Percentiles rank a stretch among this genome's conserved stretches.
phyloP scores from a whole-genome alignment of 169 alveolate species.

The Eimeria necatrix region DNA sequence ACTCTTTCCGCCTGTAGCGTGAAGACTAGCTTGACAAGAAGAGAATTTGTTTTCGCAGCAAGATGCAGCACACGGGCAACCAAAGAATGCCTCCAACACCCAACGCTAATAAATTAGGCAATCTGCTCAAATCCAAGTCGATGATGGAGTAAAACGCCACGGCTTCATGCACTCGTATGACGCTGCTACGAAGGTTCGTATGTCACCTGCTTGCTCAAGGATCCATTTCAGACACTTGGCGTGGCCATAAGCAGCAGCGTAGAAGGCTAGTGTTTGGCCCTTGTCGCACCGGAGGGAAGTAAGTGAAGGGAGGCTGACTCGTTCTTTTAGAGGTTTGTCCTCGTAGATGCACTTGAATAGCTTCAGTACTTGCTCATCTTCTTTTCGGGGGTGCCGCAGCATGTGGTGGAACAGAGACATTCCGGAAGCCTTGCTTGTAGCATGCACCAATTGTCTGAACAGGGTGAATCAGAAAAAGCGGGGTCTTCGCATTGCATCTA shows the following conservation, averaged over 20 bases:
- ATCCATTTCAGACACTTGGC: slow-evolving; percentile 62
- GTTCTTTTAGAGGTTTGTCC: slow-evolving; percentile 29
- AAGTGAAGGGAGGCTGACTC: slow-evolving; percentile 19
- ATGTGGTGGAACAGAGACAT: slow-evolving; percentile 70
- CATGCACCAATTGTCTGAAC: slow-evolving; percentile 39
- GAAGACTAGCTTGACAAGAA: background rate
- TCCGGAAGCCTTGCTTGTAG: slow-evolving; percentile 13
- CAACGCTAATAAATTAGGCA: too few species aligned
- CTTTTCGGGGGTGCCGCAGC: slow-evolving; percentile 59
- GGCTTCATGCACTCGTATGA: background rate
- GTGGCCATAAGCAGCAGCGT: slow-evolving; percentile 74
- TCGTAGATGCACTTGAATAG: slow-evolving; percentile 63
- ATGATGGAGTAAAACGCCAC: too few species aligned
- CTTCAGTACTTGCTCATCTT: slow-evolving; percentile 36
- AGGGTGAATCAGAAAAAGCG: background rate
- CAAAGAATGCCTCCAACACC: too few species aligned
- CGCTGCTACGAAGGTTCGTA: background rate
- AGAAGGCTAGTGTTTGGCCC: slow-evolving; percentile 63
- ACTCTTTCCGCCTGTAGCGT: slow-evolving; percentile 43
- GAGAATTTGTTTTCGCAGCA: background rate
- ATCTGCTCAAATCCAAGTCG: too few species aligned
- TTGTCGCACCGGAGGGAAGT: slow-evolving; percentile 5
- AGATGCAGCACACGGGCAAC: too few species aligned
- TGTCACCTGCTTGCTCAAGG: slow-evolving; percentile 41
- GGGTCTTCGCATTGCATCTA: too few species aligned